Evolutionary conservation across 495 filamentous ascomycete genomes (phyloP).

Genomic region (Penicillium antarcticum): DNA sequence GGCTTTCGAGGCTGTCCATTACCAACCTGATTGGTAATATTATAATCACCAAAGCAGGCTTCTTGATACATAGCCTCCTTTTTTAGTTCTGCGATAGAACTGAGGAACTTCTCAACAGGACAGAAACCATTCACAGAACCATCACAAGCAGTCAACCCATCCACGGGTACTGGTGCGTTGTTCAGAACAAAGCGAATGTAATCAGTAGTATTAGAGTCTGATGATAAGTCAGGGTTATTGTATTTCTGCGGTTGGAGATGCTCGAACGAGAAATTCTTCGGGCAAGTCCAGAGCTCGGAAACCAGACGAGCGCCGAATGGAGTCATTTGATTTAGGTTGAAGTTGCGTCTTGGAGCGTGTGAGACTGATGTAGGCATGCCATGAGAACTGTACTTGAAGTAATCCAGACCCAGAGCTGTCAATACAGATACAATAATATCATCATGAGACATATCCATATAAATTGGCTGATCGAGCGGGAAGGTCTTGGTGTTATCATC

Average conservation of each 20-base stretch:
- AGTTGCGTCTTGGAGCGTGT: constrained; percentile 28
- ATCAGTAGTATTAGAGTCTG: constrained; percentile 12
- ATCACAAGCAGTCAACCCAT: constrained; percentile 21
- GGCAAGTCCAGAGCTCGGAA: constrained; percentile 53
- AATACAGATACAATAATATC: constrained; percentile 40
- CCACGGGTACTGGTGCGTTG: constrained; percentile 25
- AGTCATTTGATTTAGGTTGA: constrained; percentile 34
- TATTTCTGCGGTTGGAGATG: constrained; percentile 21
- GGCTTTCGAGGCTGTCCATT: constrained; percentile 20
- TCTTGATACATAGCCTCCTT: constrained; percentile 25
- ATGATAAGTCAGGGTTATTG: constrained; percentile 24
- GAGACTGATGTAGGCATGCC: constrained; percentile 46
- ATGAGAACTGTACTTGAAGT: constrained; percentile 49
- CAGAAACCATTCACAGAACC: constrained; percentile 28
- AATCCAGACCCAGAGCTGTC: constrained; percentile 45
- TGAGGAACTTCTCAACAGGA: constrained; percentile 18
- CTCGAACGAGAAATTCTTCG: constrained; percentile 14
- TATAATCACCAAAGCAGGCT: constrained; percentile 29
- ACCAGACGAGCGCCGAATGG: constrained; percentile 60
- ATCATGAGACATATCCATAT: constrained; percentile 45
- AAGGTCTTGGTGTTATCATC: constrained; percentile 45
- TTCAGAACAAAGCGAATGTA: constrained; percentile 32
- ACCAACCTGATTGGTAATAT: constrained; percentile 19
- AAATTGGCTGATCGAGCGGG: constrained; percentile 49
- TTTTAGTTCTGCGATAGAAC: constrained; percentile 14